Evolutionary conservation across 2,329 filamentous ascomycete genomes (phyloP).

Genomic region (Paraconiothyrium sp.): DNA sequence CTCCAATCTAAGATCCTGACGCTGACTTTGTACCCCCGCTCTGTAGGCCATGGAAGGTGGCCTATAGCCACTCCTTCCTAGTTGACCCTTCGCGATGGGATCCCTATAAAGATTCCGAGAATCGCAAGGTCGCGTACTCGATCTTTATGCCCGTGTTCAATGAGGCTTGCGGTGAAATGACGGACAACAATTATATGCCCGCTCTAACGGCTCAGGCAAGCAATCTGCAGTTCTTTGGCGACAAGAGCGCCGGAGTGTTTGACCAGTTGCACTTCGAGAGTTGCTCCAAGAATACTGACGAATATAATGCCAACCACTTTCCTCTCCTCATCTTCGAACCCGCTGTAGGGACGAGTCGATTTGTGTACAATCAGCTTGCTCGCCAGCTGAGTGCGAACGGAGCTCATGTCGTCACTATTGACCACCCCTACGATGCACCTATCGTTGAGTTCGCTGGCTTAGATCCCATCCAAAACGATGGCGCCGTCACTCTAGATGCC

Average conservation of each 20-base stretch:
- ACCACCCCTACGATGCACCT: constrained; percentile 59
- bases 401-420: constrained; percentile 58
- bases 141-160: constrained; percentile 34
- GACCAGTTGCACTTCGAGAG: constrained; percentile 27
- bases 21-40: no score
- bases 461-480: constrained; percentile 35
- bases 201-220: constrained; percentile 24
- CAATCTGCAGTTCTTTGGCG: constrained; percentile 36
- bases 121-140: constrained; percentile 17
- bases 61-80: constrained; percentile 8
- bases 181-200: constrained; percentile 34
- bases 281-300: constrained; percentile 25
- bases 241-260: constrained; percentile 31
- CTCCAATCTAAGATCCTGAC: background rate
- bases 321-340: constrained; percentile 56
- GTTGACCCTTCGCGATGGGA: constrained; percentile 14
- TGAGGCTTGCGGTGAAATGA: constrained; percentile 22
- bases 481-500: constrained; percentile 26
- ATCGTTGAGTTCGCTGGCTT: constrained; percentile 56
- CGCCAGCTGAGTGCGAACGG: constrained; percentile 59
- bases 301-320: constrained; percentile 21
- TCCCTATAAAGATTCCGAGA: constrained; percentile 7
- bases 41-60: constrained; percentile 10
- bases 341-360: constrained; percentile 55
- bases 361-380: constrained; percentile 57